Conservation (phyloP, 2,329 filamentous ascomycete species). For the Periconia sp. region DNA sequence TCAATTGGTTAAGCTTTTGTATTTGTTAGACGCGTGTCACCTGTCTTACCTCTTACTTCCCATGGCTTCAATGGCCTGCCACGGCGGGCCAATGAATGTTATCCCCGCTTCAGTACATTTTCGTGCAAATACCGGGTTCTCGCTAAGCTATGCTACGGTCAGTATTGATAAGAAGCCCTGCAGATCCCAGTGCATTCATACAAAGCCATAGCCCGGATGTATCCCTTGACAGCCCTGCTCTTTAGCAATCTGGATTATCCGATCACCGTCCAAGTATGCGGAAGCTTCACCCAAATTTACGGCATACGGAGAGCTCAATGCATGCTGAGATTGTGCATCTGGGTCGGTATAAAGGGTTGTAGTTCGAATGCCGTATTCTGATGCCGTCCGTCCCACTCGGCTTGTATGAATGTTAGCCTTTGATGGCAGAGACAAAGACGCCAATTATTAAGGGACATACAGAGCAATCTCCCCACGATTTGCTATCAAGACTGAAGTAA, state of each 20-base stretch:
- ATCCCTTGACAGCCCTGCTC: conserved; percentile 84
- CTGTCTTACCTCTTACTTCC: conserved; percentile 76
- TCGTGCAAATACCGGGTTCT: conserved; percentile 88
- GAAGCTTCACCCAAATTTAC: conserved; percentile 80
- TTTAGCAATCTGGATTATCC: conserved; percentile 87
- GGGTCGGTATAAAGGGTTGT: conserved; percentile 95
- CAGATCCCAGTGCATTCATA: conserved; percentile 33
- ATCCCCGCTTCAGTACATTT: conserved; percentile 88
- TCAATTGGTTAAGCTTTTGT: conserved; percentile 10
- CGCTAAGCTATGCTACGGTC: conserved; percentile 60
- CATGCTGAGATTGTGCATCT: conserved; percentile 85
- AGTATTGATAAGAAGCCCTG: conserved; percentile 8
- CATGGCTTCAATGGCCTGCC: conserved; percentile 76
- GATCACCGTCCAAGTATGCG: conserved; percentile 89
- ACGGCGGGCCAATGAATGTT: conserved; percentile 90
- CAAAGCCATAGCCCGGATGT: conserved; percentile 92
- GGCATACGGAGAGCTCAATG: conserved; percentile 78
- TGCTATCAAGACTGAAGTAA: conserved; percentile 85
- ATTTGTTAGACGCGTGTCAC: neutral
- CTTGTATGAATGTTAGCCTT: conserved; percentile 31
- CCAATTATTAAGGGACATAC: conserved; percentile 26
- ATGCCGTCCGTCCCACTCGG: conserved; percentile 85
- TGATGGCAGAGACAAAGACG: neutral
- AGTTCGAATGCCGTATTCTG: conserved; percentile 84
- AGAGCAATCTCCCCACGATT: conserved; percentile 97